phyloP scores from a whole-genome alignment of 768 basidiomycete species.

The Russula sp. region DNA sequence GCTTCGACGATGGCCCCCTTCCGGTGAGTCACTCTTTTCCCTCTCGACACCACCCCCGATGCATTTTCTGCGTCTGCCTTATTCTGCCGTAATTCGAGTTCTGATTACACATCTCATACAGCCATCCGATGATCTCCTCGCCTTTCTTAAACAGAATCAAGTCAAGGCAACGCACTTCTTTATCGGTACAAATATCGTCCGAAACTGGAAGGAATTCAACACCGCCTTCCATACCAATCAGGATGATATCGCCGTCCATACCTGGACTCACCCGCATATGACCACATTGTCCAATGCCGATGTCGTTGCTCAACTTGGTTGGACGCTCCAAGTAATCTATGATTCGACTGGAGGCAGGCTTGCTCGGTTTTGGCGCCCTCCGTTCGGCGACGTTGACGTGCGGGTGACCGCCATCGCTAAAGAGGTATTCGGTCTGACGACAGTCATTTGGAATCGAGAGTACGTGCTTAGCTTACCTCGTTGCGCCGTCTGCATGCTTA shows the following conservation, averaged over 20 bases:
- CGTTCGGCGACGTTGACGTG: conserved; percentile 79
- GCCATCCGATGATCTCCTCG: conserved; percentile 33
- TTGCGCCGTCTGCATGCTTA: conserved; percentile 3
- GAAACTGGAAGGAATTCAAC: conserved; percentile 32
- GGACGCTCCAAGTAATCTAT: conserved; percentile 72
- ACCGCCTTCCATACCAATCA: conserved; percentile 29
- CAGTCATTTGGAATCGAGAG: conserved; percentile 93
- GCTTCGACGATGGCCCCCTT: conserved; percentile 37
- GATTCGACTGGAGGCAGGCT: conserved; percentile 73
- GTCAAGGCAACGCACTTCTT: conserved; percentile 40
- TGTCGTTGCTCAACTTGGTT: conserved; percentile 73
- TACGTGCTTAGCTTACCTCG: conserved; percentile 31
- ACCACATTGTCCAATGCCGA: conserved; percentile 63
- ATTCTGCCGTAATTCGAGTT: neutral
- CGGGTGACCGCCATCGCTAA: conserved; percentile 81
- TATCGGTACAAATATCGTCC: conserved; percentile 40
- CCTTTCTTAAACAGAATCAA: conserved; percentile 36
- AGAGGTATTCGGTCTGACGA: conserved; percentile 78
- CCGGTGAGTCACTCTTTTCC: conserved; percentile 13
- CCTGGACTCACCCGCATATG: conserved; percentile 77
- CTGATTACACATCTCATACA: neutral
- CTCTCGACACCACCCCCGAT: too few relatives aligned
- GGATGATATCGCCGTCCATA: conserved; percentile 46
- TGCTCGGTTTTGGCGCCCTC: conserved; percentile 83
- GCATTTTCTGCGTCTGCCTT: neutral